phyloP scores from a whole-genome alignment of 805 yeast species.

The Tetrapisispora namnaoensis region DNA sequence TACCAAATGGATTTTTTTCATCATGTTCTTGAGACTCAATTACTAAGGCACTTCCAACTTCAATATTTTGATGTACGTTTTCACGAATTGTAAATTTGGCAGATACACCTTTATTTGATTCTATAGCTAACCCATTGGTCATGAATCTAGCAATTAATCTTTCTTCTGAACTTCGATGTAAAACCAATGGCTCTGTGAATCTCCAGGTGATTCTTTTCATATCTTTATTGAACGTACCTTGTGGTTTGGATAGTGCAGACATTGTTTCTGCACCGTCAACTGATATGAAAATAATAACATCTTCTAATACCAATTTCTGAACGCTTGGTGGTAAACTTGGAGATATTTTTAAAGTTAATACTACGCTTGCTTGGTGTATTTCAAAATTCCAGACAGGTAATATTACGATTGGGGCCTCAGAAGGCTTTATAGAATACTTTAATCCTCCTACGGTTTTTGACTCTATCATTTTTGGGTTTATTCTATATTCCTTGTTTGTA shows the following conservation, averaged over 20 bases:
- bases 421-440: conserved; percentile 53
- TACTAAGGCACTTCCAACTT: conserved; percentile 35
- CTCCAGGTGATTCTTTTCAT: conserved; percentile 84
- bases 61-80: conserved; percentile 10
- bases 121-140: conserved; percentile 64
- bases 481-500: conserved; percentile 34
- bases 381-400: conserved; percentile 89
- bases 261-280: conserved; percentile 54
- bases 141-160: conserved; percentile 78
- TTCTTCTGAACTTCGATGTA: conserved; percentile 40
- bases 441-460: conserved; percentile 70
- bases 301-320: conserved; percentile 25
- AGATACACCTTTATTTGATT: conserved; percentile 65
- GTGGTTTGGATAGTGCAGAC: conserved; percentile 81
- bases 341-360: conserved; percentile 46
- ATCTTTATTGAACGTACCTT: conserved; percentile 83
- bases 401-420: conserved; percentile 56
- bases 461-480: conserved; percentile 42
- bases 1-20: conserved; percentile 33
- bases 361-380: conserved; percentile 72
- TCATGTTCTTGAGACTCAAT: conserved; percentile 31
- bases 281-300: conserved; percentile 38
- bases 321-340: conserved; percentile 31
- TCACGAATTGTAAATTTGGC: conserved; percentile 46
- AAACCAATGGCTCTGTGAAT: conserved; percentile 35